phyloP scores from a whole-genome alignment of 1,139 yeast genomes.

The Barnettozyma hawaiiensis region DNA sequence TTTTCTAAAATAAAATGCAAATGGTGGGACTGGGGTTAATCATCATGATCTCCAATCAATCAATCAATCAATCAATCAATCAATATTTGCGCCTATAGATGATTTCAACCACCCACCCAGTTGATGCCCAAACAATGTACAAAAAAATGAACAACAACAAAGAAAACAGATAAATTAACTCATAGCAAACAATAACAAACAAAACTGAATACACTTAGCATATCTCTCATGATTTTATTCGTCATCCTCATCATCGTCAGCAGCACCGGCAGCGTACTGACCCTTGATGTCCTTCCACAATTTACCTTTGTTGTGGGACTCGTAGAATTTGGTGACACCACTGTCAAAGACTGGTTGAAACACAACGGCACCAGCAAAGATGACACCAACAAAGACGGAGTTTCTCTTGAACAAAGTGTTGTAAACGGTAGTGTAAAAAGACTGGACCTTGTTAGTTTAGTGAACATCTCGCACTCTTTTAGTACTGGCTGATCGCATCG shows the following conservation, averaged over 20 bases:
- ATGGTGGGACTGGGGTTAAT: background rate
- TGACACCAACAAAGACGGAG: slow-evolving; percentile 81
- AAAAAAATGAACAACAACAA: slow-evolving; percentile 1
- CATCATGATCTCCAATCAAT: background rate
- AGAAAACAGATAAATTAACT: slow-evolving; percentile 3
- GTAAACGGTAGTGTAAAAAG: slow-evolving; percentile 51
- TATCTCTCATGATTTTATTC: slow-evolving; percentile 32
- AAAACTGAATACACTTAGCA: no score
- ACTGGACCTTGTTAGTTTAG: slow-evolving; percentile 13
- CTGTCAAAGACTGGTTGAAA: slow-evolving; percentile 84
- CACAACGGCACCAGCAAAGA: slow-evolving; percentile 81
- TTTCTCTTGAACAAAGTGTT: slow-evolving; percentile 86
- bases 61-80: no score
- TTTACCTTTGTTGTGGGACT: slow-evolving; percentile 86
- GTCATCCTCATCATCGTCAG: slow-evolving; percentile 39
- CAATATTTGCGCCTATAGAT: no score
- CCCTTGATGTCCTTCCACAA: slow-evolving; percentile 93
- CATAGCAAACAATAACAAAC: slow-evolving; percentile 5
- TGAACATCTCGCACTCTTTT: no score
- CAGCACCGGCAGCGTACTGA: slow-evolving; percentile 54
- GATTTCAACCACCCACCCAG: background rate
- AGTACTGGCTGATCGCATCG: no score
- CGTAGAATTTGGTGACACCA: slow-evolving; percentile 78
- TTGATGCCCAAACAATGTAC: background rate
- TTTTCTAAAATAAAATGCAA: slow-evolving; percentile 3